A percentile compares a stretch with the other conserved stretches of the same genome.
Conservation (phyloP, 306 rosid genomes). For the Prunus campanulata region DNA sequence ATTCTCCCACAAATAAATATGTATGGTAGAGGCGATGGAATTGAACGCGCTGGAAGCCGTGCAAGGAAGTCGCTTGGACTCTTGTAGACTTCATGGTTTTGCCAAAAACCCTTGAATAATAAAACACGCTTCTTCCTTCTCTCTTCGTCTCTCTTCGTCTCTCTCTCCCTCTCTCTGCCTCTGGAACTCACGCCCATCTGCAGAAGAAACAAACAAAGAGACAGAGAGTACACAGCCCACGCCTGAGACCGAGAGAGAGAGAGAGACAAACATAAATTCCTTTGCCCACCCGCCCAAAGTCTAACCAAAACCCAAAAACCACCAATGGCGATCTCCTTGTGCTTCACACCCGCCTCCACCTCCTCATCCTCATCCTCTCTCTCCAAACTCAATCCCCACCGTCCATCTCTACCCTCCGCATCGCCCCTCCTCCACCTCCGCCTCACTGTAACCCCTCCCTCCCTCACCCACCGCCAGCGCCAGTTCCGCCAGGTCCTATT, state of each 20-base stretch:
- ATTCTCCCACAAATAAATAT: too few species aligned
- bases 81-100: background rate
- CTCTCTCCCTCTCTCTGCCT: background rate
- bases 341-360: slow-evolving; percentile 34
- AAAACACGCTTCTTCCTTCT: background rate
- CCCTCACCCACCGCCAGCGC: slow-evolving; percentile 22
- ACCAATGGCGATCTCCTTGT: slow-evolving; percentile 72
- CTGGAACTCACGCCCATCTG: slow-evolving; percentile 20
- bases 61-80: background rate
- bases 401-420: slow-evolving; percentile 18
- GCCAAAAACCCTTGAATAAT: slow-evolving; percentile 1
- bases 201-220: background rate
- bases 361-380: slow-evolving; percentile 27
- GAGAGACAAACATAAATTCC: background rate
- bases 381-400: slow-evolving; percentile 30
- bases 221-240: background rate
- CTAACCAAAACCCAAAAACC: background rate
- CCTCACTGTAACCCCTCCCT: slow-evolving; percentile 15
- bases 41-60: background rate
- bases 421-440: slow-evolving; percentile 24
- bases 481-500: slow-evolving; percentile 24
- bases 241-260: too few species aligned
- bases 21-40: background rate
- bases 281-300: background rate
- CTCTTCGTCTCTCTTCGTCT: background rate